Evolutionary conservation across 1,139 yeast genomes (phyloP).

Genomic region (Martiniozyma asiatica): DNA sequence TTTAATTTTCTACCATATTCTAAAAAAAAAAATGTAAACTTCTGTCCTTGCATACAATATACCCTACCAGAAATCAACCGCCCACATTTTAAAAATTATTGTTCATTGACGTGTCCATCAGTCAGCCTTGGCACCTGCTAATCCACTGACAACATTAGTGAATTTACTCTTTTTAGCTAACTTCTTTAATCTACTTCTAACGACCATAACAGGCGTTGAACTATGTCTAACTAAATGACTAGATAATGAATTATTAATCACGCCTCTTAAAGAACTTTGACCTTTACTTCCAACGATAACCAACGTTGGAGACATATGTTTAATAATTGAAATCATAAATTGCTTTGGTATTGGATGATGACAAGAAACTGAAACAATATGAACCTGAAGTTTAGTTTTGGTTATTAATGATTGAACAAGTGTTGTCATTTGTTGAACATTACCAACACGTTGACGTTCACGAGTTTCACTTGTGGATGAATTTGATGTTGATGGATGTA

Average conservation of each 20-base stretch:
- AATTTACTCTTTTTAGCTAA: conserved; percentile 43
- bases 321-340: conserved; percentile 69
- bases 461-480: conserved; percentile 7
- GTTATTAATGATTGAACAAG: conserved; percentile 47
- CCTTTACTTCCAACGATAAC: conserved; percentile 80
- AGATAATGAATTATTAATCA: conserved; percentile 60
- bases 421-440: conserved; percentile 51
- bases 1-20: too few species aligned
- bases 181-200: conserved; percentile 70
- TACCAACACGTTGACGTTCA: conserved; percentile 41
- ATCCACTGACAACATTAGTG: conserved; percentile 22
- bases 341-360: conserved; percentile 87
- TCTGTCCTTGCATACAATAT: too few species aligned
- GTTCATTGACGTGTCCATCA: conserved; percentile 3
- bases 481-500: conserved; percentile 12
- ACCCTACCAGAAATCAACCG: too few species aligned
- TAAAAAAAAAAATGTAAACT: too few species aligned
- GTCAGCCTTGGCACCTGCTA: conserved; percentile 25
- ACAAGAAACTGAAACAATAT: conserved; percentile 61
- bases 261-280: conserved; percentile 64
- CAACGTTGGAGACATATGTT: conserved; percentile 69
- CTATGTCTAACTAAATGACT: conserved; percentile 69
- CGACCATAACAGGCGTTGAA: conserved; percentile 85
- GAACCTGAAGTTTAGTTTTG: conserved; percentile 65
- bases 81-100: too few species aligned